These are phyloP conservation scores for Linnemannia hyalina DNA, from an alignment of 192 early-diverging fungal species.

Conservation along the genomic window DNA sequence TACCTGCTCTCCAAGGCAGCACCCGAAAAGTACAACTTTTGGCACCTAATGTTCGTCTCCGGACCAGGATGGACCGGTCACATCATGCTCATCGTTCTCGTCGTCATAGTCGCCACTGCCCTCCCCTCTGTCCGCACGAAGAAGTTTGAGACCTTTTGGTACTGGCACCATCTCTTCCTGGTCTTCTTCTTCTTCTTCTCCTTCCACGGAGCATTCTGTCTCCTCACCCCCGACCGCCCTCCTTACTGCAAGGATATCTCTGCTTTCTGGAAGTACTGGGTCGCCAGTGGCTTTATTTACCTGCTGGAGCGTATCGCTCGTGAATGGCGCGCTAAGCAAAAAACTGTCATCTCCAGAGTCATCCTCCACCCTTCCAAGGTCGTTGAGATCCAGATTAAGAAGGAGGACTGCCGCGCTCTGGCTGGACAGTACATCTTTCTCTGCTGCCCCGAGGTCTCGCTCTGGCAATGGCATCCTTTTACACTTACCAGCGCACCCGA, in stretches of 20 bases:
- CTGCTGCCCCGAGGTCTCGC: slow-evolving; percentile 77
- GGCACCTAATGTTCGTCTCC: slow-evolving; percentile 56
- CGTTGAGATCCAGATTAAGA: slow-evolving; percentile 80
- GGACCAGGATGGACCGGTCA: slow-evolving; percentile 78
- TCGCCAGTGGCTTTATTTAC: slow-evolving; percentile 69
- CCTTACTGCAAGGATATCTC: slow-evolving; percentile 61
- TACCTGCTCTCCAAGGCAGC: slow-evolving; percentile 36
- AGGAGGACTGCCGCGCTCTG: slow-evolving; percentile 59
- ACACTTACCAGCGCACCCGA: slow-evolving; percentile 83
- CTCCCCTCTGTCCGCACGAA: slow-evolving; percentile 65
- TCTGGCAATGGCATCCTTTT: slow-evolving; percentile 85
- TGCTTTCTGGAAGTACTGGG: slow-evolving; percentile 72
- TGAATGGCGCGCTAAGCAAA: slow-evolving; percentile 66
- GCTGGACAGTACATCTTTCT: slow-evolving; percentile 86
- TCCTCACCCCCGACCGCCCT: slow-evolving; percentile 60
- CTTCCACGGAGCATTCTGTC: slow-evolving; percentile 73
- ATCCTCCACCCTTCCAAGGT: slow-evolving; percentile 81
- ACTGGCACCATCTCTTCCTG: slow-evolving; percentile 82
- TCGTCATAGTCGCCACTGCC: slow-evolving; percentile 72
- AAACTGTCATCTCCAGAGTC: slow-evolving; percentile 74
- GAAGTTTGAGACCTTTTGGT: slow-evolving; percentile 85
- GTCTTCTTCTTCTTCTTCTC: slow-evolving; percentile 76
- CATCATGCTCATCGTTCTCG: slow-evolving; percentile 70
- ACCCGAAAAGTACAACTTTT: slow-evolving; percentile 42
- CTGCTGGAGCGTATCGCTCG: slow-evolving; percentile 74